These are phyloP conservation scores for Rubia yunnanensis DNA, from an alignment of 257 asterid genomes.

Conservation along the genomic window DNA sequence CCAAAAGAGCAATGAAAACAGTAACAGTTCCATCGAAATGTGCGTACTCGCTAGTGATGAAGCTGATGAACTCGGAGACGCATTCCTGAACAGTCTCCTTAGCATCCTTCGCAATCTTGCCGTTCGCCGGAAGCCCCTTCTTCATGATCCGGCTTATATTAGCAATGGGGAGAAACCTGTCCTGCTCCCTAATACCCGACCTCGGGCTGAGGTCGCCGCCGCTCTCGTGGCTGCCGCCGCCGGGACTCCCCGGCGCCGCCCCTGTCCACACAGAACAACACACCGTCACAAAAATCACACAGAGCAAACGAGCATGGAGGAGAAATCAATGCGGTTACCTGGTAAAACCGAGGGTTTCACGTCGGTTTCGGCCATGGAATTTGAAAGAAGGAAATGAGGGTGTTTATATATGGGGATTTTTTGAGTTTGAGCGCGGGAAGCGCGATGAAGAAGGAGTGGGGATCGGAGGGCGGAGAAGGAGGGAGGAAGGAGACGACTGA, in stretches of 20 bases:
- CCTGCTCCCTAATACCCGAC: conserved; percentile 70
- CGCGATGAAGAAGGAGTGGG: conserved; percentile 30
- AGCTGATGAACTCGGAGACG: conserved; percentile 79
- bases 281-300: not conserved
- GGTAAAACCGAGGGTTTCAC: not conserved
- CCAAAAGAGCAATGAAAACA: not conserved
- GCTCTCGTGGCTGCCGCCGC: conserved; percentile 59
- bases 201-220: conserved; percentile 75
- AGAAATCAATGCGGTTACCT: not conserved
- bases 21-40: conserved; percentile 5
- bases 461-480: conserved; percentile 76
- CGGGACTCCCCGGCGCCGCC: conserved; percentile 51
- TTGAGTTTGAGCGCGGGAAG: conserved; percentile 57
- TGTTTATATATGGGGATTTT: not conserved
- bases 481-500: conserved; percentile 67
- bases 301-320: not conserved
- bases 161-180: conserved; percentile 71
- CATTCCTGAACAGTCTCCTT: conserved; percentile 87
- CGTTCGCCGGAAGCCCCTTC: conserved; percentile 70
- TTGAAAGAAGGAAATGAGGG: not conserved
- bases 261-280: conserved; percentile 15
- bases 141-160: conserved; percentile 80
- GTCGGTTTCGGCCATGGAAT: not conserved
- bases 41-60: conserved; percentile 80
- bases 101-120: conserved; percentile 77